These are phyloP conservation scores for Coccomyxa sp. DNA, from an alignment of 139 green algal species.

Conservation along the genomic window DNA sequence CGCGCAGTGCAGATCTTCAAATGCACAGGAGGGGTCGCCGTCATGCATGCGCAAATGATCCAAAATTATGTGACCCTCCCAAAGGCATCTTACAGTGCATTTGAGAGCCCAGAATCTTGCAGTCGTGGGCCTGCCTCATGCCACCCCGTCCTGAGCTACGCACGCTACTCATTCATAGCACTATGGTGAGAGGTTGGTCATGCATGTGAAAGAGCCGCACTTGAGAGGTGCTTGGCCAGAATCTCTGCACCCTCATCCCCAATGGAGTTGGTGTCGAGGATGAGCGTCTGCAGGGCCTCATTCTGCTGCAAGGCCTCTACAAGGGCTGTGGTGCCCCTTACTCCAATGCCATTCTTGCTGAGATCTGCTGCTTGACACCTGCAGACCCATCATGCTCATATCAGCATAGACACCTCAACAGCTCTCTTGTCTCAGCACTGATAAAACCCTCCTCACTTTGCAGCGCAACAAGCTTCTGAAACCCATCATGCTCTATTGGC, in stretches of 20 bases:
- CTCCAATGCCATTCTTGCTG: conserved; percentile 86
- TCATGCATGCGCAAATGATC: no score
- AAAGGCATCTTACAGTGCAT: no score
- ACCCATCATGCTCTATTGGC: no score
- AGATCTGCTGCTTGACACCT: conserved; percentile 75
- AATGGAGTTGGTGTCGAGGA: conserved; percentile 77
- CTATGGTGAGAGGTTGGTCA: not conserved
- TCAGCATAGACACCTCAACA: not conserved
- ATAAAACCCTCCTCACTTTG: no score
- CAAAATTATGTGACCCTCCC: no score
- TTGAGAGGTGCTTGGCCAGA: conserved; percentile 54
- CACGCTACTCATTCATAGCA: not conserved
- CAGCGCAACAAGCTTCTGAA: no score
- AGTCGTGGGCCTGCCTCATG: no score
- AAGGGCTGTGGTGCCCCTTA: conserved; percentile 60
- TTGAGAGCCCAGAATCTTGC: no score
- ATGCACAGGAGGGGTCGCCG: no score
- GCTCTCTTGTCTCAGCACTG: no score
- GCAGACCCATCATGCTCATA: not conserved
- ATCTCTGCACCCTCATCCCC: conserved; percentile 58
- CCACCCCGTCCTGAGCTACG: conserved; percentile 13
- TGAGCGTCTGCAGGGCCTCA: conserved; percentile 49
- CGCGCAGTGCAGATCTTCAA: no score
- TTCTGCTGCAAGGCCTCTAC: conserved; percentile 59
- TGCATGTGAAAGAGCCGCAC: conserved; percentile 13